Evolutionary conservation across 441 rosid genomes (phyloP).

Genomic region (Gossypium lobatum): DNA sequence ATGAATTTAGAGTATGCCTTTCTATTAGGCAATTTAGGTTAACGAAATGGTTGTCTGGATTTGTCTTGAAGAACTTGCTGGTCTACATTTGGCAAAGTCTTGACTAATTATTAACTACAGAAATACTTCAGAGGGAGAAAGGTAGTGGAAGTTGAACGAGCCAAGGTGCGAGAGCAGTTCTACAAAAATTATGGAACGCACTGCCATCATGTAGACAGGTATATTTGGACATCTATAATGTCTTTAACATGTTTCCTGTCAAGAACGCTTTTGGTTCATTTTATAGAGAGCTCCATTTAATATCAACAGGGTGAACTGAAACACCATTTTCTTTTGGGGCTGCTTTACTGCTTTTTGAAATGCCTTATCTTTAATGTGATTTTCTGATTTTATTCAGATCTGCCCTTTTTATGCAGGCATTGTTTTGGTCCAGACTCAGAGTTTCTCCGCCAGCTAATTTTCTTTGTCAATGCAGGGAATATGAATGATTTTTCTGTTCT

Average conservation of each 20-base stretch:
- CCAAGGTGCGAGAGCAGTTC: constrained; percentile 61
- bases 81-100: constrained; percentile 24
- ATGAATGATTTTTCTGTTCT: constrained; percentile 60
- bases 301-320: too few species aligned
- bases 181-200: constrained; percentile 49
- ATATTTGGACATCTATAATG: background rate
- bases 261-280: too few species aligned
- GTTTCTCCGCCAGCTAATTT: constrained; percentile 67
- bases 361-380: too few species aligned
- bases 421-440: constrained; percentile 85
- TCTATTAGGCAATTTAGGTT: background rate
- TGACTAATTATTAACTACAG: constrained; percentile 54
- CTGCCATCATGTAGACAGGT: constrained; percentile 35
- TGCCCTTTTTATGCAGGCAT: constrained; percentile 44
- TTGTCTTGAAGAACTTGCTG: background rate
- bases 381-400: too few species aligned
- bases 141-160: constrained; percentile 56
- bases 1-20: background rate
- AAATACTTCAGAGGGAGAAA: constrained; percentile 95
- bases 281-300: too few species aligned
- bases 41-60: constrained; percentile 19
- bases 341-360: too few species aligned
- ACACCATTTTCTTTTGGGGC: too few species aligned
- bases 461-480: too few species aligned
- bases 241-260: too few species aligned